These are phyloP conservation scores for Iris pallida DNA, from an alignment of 116 monocot genomes.

Conservation along the genomic window DNA sequence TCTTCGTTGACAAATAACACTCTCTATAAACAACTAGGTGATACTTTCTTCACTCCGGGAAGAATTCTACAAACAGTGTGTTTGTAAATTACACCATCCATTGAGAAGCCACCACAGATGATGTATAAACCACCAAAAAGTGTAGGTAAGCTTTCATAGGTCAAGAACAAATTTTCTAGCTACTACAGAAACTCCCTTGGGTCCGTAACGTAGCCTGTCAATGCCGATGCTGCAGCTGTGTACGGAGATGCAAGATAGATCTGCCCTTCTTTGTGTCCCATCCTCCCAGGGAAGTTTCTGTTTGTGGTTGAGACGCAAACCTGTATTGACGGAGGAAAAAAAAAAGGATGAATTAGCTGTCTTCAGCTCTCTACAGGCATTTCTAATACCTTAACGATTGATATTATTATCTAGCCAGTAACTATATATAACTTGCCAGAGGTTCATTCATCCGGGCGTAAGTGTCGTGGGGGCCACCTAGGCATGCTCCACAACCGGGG, in stretches of 20 bases:
- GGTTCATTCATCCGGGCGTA: constrained; percentile 97
- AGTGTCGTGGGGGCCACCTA: constrained; percentile 97
- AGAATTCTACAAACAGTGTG: too few species aligned
- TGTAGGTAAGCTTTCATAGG: too few species aligned
- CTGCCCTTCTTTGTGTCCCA: constrained; percentile 98
- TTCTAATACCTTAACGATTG: not conserved
- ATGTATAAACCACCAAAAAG: too few species aligned
- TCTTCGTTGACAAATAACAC: too few species aligned
- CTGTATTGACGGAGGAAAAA: constrained; percentile 25
- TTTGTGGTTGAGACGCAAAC: constrained; percentile 97
- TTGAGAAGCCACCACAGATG: too few species aligned
- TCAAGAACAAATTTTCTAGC: not conserved
- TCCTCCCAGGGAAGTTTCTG: constrained; percentile 93
- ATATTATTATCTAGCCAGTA: not conserved
- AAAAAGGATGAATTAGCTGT: not conserved
- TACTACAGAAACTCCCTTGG: constrained; percentile 84
- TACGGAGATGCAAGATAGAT: constrained; percentile 95
- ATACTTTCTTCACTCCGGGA: too few species aligned
- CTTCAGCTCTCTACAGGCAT: not conserved
- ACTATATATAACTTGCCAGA: constrained; percentile 27
- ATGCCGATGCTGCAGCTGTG: constrained; percentile 92
- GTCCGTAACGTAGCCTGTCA: constrained; percentile 93
- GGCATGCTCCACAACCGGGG: constrained; percentile 95
- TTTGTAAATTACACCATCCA: too few species aligned
- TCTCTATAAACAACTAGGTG: too few species aligned